These are phyloP conservation scores for Thuidium tamariscinum DNA, from an alignment of 225 moss, liverwort and hornwort species.

Conservation along the genomic window DNA sequence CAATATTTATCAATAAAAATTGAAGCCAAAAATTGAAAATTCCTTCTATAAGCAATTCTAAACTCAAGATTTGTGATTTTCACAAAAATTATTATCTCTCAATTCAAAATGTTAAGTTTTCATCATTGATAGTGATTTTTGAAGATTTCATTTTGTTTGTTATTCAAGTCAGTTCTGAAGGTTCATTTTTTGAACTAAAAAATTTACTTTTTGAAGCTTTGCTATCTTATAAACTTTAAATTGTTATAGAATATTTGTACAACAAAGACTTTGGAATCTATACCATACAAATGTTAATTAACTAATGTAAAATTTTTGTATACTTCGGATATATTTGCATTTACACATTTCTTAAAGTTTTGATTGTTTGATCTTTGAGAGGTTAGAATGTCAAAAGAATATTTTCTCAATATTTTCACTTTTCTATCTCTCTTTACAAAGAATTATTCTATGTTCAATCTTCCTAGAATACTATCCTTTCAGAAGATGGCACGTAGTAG, in stretches of 20 bases:
- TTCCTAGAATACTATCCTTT: neutral
- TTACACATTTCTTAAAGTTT: too few relatives aligned
- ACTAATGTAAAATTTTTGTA: neutral
- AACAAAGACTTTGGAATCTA: neutral
- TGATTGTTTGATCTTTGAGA: fast-evolving
- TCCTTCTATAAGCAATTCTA: fast-evolving
- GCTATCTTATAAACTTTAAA: neutral
- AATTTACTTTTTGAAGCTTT: neutral
- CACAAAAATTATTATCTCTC: too few relatives aligned
- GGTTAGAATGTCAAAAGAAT: neutral
- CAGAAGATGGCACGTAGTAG: too few relatives aligned
- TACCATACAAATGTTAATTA: neutral
- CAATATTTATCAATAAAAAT: neutral
- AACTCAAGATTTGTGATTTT: neutral
- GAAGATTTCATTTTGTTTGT: neutral
- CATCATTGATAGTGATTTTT: neutral
- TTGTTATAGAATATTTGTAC: neutral
- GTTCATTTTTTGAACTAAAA: too few relatives aligned
- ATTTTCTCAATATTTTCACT: neutral
- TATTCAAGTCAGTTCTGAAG: too few relatives aligned
- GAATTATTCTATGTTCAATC: neutral
- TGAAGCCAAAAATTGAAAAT: neutral
- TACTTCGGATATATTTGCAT: neutral
- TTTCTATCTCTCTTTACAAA: fast-evolving
- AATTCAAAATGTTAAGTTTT: neutral